A percentile compares a stretch with the other conserved stretches of the same genome.
Conservation (phyloP, 495 filamentous ascomycete species). For the Neurospora pannonica region DNA sequence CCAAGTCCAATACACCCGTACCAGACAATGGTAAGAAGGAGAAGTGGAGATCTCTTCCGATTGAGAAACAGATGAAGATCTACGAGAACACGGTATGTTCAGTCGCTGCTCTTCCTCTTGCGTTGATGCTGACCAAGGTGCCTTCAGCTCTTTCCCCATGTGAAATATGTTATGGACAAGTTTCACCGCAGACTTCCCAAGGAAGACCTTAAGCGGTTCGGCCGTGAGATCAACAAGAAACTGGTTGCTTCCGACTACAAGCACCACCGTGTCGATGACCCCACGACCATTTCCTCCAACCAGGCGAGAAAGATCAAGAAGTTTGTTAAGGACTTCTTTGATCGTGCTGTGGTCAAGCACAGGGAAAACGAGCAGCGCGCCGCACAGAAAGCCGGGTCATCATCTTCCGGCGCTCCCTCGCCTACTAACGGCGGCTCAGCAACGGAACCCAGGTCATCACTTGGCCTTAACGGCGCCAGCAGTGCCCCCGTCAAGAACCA, state of each 20-base stretch:
- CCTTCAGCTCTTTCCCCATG: constrained; percentile 63
- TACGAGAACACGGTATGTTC: constrained; percentile 78
- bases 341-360: constrained; percentile 72
- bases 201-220: constrained; percentile 79
- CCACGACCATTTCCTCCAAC: constrained; percentile 60
- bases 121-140: constrained; percentile 15
- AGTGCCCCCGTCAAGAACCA: constrained; percentile 8
- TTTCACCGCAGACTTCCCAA: constrained; percentile 76
- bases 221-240: constrained; percentile 80
- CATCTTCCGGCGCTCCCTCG: neutral
- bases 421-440: neutral
- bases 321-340: constrained; percentile 75
- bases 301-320: constrained; percentile 73
- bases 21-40: constrained; percentile 58
- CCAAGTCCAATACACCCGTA: constrained; percentile 49
- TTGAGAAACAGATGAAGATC: constrained; percentile 85
- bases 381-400: constrained; percentile 2
- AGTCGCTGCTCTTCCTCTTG: neutral
- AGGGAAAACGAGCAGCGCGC: constrained; percentile 52
- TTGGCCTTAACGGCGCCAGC: constrained; percentile 6
- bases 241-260: constrained; percentile 86
- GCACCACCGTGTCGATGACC: constrained; percentile 71
- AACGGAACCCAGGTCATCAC: neutral
- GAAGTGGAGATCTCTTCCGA: constrained; percentile 68
- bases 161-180: constrained; percentile 77